Percentiles rank a stretch among this genome's conserved stretches.
phyloP scores from a whole-genome alignment of 2,329 filamentous ascomycete genomes.

The Trichoderma atroviride region DNA sequence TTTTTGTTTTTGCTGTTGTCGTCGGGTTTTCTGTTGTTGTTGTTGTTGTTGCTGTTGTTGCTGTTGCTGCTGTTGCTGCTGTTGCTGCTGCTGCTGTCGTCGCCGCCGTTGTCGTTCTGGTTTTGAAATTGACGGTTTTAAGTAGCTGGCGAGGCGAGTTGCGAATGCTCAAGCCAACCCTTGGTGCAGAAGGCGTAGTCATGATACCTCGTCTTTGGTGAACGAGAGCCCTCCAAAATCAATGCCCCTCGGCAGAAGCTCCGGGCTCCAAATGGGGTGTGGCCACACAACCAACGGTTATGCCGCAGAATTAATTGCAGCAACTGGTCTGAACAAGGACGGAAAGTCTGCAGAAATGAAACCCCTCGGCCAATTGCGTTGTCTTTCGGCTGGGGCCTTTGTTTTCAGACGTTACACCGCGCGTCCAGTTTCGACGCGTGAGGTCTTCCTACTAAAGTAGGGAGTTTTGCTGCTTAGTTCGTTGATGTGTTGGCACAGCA shows the following conservation, averaged over 20 bases:
- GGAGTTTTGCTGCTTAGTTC: not conserved
- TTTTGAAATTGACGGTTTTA: not conserved
- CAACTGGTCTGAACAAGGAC: not conserved
- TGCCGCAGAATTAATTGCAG: not conserved
- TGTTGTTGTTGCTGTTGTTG: no score
- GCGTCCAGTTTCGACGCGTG: conserved; percentile 20
- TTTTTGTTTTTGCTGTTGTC: not conserved
- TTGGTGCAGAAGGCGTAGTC: not conserved
- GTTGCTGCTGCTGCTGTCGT: not conserved
- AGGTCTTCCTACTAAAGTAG: not conserved
- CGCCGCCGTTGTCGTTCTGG: not conserved
- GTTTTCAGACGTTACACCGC: conserved; percentile 10
- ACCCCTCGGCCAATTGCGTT: not conserved
- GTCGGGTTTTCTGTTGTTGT: not conserved
- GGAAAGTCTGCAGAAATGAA: not conserved
- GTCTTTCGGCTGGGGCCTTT: not conserved
- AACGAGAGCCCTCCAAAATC: not conserved
- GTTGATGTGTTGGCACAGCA: not conserved
- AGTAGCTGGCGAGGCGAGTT: not conserved
- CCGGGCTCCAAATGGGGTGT: not conserved
- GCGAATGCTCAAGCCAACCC: conserved; percentile 5
- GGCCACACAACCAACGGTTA: not conserved
- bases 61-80: not conserved
- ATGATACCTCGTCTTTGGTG: not conserved
- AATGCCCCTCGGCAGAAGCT: not conserved